Percentiles rank a stretch among this genome's conserved stretches.
Conservation (phyloP, 371 early-diverging fungal species). For the Capillidium rhysosporum region DNA sequence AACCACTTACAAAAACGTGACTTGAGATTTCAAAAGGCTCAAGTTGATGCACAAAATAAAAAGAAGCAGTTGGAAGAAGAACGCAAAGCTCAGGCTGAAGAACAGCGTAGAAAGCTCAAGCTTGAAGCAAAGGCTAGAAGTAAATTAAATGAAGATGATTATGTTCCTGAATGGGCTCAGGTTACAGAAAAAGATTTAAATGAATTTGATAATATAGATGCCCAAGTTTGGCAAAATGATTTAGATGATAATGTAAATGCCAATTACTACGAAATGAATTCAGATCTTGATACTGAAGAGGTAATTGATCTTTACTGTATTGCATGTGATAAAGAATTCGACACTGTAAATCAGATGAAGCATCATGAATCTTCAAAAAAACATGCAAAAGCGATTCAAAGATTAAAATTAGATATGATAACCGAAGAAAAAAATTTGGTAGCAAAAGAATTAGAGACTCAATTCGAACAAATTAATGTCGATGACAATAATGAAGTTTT, state of each 20-base stretch:
- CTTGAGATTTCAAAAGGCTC: constrained; percentile 39
- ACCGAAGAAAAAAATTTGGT: constrained; percentile 10
- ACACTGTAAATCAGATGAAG: constrained; percentile 43
- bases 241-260: constrained; percentile 6
- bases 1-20: constrained; percentile 50
- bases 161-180: constrained; percentile 41
- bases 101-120: constrained; percentile 10
- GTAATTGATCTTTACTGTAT: constrained; percentile 41
- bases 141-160: constrained; percentile 18
- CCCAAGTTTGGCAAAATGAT: constrained; percentile 18
- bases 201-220: constrained; percentile 12
- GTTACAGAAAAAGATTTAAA: constrained; percentile 13
- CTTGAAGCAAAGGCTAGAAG: constrained; percentile 26
- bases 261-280: constrained; percentile 10
- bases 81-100: constrained; percentile 23
- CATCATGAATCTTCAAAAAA: constrained; percentile 60
- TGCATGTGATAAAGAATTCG: constrained; percentile 63
- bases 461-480: no score
- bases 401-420: constrained; percentile 40
- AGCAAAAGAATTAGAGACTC: no score
- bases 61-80: constrained; percentile 11
- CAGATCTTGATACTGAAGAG: constrained; percentile 13
- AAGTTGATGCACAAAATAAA: background rate
- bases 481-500: no score
- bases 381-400: constrained; percentile 43